Evolutionary conservation across 805 yeast species (phyloP).

Genomic region (Kazachstania martiniae): DNA sequence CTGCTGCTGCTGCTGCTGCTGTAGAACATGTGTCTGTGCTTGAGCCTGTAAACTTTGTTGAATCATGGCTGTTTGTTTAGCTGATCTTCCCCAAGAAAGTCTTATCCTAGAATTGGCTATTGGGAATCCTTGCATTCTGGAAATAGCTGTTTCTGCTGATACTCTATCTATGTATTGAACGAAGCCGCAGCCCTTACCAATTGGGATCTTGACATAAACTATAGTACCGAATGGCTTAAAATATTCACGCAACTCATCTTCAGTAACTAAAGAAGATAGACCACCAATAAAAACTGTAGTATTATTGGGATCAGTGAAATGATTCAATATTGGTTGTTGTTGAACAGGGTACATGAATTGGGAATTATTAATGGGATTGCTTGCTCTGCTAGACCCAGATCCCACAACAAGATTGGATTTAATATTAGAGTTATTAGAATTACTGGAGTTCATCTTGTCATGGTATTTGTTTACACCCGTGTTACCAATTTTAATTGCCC

Average conservation of each 20-base stretch:
- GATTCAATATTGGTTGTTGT: conserved; percentile 45
- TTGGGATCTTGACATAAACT: conserved; percentile 68
- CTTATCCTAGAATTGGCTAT: conserved; percentile 76
- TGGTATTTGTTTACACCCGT: conserved; percentile 26
- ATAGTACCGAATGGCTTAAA: conserved; percentile 65
- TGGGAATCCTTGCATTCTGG: conserved; percentile 82
- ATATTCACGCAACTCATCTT: conserved; percentile 47
- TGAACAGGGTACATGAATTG: conserved; percentile 28
- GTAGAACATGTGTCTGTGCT: conserved; percentile 10
- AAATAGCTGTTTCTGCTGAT: conserved; percentile 78
- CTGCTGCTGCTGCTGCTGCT: no score
- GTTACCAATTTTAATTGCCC: conserved; percentile 69
- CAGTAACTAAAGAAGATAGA: conserved; percentile 45
- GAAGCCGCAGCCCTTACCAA: conserved; percentile 72
- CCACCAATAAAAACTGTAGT: conserved; percentile 69
- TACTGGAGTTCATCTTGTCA: not conserved
- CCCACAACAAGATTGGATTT: not conserved
- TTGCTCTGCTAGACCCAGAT: not conserved
- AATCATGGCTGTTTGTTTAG: conserved; percentile 9
- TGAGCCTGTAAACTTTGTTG: conserved; percentile 6
- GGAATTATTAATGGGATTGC: conserved; percentile 3
- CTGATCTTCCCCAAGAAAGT: conserved; percentile 78
- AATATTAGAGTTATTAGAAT: no score
- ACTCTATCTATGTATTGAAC: conserved; percentile 69
- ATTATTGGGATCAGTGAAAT: conserved; percentile 70